A percentile compares a stretch with the other conserved stretches of the same genome.
These are phyloP conservation scores for Populus hybrid DNA, from an alignment of 441 rosid genomes.

Conservation along the genomic window DNA sequence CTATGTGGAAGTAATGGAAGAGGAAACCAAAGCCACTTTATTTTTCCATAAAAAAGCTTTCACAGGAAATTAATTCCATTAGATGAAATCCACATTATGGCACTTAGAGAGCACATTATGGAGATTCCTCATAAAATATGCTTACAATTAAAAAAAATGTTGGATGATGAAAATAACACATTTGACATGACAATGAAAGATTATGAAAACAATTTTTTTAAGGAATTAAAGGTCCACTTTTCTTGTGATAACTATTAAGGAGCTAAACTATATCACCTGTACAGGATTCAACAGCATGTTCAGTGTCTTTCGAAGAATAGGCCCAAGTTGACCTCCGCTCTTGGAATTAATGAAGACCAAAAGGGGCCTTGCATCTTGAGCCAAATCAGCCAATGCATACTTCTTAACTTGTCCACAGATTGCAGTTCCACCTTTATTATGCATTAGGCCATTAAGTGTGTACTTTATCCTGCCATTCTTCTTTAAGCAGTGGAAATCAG, in stretches of 20 bases:
- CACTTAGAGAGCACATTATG: background rate
- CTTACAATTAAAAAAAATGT: background rate
- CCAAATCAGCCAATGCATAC: constrained; percentile 42
- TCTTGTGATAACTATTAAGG: background rate
- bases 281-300: constrained; percentile 67
- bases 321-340: constrained; percentile 69
- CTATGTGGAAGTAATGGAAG: background rate
- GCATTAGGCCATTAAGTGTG: constrained; percentile 30
- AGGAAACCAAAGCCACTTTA: background rate
- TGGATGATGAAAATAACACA: background rate
- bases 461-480: constrained; percentile 28
- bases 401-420: constrained; percentile 32
- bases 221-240: background rate
- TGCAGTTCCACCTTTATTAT: constrained; percentile 30
- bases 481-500: constrained; percentile 34
- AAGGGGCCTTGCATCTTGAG: constrained; percentile 56
- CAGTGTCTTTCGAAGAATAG: constrained; percentile 54
- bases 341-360: constrained; percentile 65
- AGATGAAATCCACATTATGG: background rate
- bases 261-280: constrained; percentile 36
- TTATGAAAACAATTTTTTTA: background rate
- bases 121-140: background rate
- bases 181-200: background rate
- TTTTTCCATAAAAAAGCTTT: background rate
- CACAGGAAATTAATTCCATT: background rate